Conservation (phyloP, 768 basidiomycete species). For the Megacollybia marginata region DNA sequence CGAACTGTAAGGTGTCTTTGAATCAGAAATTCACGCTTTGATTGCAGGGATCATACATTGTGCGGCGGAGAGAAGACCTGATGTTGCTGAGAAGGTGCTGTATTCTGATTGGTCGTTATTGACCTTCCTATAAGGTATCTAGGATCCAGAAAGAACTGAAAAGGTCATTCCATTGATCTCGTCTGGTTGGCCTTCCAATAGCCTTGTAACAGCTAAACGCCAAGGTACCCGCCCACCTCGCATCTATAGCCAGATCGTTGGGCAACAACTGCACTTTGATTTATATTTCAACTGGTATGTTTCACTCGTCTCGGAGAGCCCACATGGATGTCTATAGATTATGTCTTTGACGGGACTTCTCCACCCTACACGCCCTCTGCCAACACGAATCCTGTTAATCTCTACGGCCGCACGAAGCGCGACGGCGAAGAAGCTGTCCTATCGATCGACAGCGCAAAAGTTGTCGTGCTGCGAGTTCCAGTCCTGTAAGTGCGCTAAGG, state of each 20-base stretch:
- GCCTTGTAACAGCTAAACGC: constrained; percentile 62
- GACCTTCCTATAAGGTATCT: not conserved
- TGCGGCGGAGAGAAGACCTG: constrained; percentile 89
- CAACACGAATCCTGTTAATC: constrained; percentile 74
- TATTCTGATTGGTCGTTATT: not conserved
- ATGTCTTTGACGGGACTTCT: constrained; percentile 91
- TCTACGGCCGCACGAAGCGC: constrained; percentile 83
- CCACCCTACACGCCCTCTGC: constrained; percentile 81
- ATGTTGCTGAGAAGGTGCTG: constrained; percentile 83
- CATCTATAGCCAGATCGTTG: constrained; percentile 52
- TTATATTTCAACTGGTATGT: constrained; percentile 83
- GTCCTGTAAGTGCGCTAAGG: constrained; percentile 53
- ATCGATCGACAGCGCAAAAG: constrained; percentile 46
- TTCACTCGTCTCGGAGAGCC: not conserved
- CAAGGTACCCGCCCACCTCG: constrained; percentile 65
- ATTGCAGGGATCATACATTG: constrained; percentile 81
- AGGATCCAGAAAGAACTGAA: constrained; percentile 66
- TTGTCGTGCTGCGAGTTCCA: constrained; percentile 79
- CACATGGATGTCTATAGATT: constrained; percentile 43
- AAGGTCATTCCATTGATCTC: constrained; percentile 32
- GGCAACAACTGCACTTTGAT: constrained; percentile 54
- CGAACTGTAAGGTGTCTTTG: constrained; percentile 53
- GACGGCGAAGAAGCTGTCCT: constrained; percentile 81
- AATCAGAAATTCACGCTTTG: not conserved
- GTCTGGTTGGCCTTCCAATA: not conserved